These are phyloP conservation scores for Coniosporium apollinis DNA, from an alignment of 495 filamentous ascomycete genomes.

Conservation along the genomic window DNA sequence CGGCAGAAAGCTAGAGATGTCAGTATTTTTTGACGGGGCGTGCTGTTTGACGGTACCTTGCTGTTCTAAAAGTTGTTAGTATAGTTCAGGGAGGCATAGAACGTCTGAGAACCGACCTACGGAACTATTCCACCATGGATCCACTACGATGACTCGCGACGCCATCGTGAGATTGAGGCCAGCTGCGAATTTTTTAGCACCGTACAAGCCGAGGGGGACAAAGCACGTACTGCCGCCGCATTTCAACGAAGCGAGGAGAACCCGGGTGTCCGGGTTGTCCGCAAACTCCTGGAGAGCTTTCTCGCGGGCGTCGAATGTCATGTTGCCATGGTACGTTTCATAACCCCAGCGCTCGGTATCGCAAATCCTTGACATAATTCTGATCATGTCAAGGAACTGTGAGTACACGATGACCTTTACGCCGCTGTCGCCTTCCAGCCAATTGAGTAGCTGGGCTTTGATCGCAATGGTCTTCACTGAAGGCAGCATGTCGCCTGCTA, in stretches of 20 bases:
- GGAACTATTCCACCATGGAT: too few relatives aligned
- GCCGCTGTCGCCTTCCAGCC: constrained; percentile 16
- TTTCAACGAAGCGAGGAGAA: constrained; percentile 22
- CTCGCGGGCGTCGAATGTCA: constrained; percentile 13
- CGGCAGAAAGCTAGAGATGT: constrained; percentile 36
- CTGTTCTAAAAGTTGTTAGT: too few relatives aligned
- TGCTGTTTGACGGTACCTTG: too few relatives aligned
- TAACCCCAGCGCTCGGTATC: constrained; percentile 15
- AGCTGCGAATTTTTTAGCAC: neutral
- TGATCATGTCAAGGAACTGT: constrained; percentile 14
- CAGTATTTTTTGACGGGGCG: too few relatives aligned
- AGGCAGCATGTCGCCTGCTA: constrained; percentile 19
- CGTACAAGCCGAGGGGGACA: too few relatives aligned
- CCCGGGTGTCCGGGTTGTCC: constrained; percentile 8
- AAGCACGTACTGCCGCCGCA: constrained; percentile 17
- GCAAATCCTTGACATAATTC: constrained; percentile 19
- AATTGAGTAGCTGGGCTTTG: constrained; percentile 22
- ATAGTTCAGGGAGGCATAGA: too few relatives aligned
- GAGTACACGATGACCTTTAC: constrained; percentile 27
- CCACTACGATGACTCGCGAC: constrained; percentile 27
- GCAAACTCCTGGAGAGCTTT: constrained; percentile 18
- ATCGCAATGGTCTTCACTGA: constrained; percentile 23
- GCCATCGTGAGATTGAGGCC: constrained; percentile 27
- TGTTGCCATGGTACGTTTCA: constrained; percentile 17
- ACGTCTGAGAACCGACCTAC: too few relatives aligned